A percentile compares a stretch with the other conserved stretches of the same genome.
Evolutionary conservation across 2,329 filamentous ascomycete species (phyloP).

Genomic region (Fusarium sp.): DNA sequence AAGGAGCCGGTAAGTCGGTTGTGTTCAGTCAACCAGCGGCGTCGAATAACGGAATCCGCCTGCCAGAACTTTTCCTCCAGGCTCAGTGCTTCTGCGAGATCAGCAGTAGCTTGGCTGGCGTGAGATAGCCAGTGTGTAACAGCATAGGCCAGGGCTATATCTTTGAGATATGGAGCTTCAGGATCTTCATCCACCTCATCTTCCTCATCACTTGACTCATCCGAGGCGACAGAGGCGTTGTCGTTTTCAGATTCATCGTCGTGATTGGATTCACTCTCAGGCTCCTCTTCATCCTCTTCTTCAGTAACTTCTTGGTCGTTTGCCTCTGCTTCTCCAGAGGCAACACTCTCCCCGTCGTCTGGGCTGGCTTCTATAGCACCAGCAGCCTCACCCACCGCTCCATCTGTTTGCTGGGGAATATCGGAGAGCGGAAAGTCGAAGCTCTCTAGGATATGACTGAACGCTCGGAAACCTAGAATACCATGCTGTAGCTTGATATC

Average conservation of each 20-base stretch:
- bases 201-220: slow-evolving; percentile 3
- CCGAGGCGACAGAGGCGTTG: background rate
- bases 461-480: slow-evolving; percentile 50
- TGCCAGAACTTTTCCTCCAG: slow-evolving; percentile 52
- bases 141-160: slow-evolving; percentile 47
- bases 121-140: slow-evolving; percentile 55
- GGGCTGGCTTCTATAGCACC: background rate
- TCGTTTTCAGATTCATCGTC: background rate
- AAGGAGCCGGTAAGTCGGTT: slow-evolving; percentile 46
- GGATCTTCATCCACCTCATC: slow-evolving; percentile 34
- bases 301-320: background rate
- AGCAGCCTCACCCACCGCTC: background rate
- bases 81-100: slow-evolving; percentile 54
- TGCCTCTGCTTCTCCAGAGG: background rate
- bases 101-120: slow-evolving; percentile 52
- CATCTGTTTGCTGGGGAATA: background rate
- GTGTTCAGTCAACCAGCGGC: slow-evolving; percentile 51
- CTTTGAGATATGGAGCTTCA: slow-evolving; percentile 42
- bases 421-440: slow-evolving; percentile 42
- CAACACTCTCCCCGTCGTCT: slow-evolving; percentile 2
- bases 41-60: slow-evolving; percentile 47
- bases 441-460: slow-evolving; percentile 49
- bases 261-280: background rate
- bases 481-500: slow-evolving; percentile 55
- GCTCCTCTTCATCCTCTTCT: slow-evolving; percentile 9